Evolutionary conservation across 2,329 filamentous ascomycete genomes (phyloP), one percentile per base, ranked within the genome.

Genomic region (Dryadomyces quercivorus): DNA sequence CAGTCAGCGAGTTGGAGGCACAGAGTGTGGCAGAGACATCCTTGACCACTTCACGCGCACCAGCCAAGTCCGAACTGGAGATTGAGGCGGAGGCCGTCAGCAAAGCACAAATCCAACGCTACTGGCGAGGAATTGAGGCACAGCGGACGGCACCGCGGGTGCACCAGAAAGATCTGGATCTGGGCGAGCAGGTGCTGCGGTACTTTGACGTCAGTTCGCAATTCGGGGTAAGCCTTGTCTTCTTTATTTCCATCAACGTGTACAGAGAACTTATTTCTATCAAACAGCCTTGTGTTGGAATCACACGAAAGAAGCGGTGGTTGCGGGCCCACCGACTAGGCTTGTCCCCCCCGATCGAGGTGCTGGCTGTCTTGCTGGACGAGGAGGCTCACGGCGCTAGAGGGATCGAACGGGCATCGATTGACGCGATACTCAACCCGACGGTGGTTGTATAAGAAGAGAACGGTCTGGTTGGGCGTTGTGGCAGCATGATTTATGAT

Each of bases 191-290:
- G 74, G 82, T 97, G 26, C 69, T 97, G 63, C 76, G 92, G 59
- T 88, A 95, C 66, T 98, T 93, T 70, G 93, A 98, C 67, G 85
- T 95, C 60, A 93, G 85, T 64, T 88, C 80, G 57, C 88, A 95
- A 63, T 98, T 88, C 67, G 93, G 93, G 55, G 90, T 95, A 81
- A 73, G 87, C 82, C n/a, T 53, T 52, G 16, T n/a, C 21, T 16
- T 52, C 16, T 21, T 34, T 13, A 2, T 13, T 26, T 3, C 20
- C 8, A 21, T n/a, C n/a, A 12, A 8, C 10, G 36, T 51, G 2
- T 13, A 9, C n/a, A n/a, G n/a, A n/a, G n/a, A n/a, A n/a, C 12
- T 21, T 43, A 1, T 13, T 18, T 26, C 22, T 36, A 15, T 1
- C 21, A 9, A 3, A 47, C 63, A 95, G 88, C 93, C 93, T 1